phyloP scores from a whole-genome alignment of 2,329 filamentous ascomycete genomes.

The Magnaporthiopsis rhizophila region DNA sequence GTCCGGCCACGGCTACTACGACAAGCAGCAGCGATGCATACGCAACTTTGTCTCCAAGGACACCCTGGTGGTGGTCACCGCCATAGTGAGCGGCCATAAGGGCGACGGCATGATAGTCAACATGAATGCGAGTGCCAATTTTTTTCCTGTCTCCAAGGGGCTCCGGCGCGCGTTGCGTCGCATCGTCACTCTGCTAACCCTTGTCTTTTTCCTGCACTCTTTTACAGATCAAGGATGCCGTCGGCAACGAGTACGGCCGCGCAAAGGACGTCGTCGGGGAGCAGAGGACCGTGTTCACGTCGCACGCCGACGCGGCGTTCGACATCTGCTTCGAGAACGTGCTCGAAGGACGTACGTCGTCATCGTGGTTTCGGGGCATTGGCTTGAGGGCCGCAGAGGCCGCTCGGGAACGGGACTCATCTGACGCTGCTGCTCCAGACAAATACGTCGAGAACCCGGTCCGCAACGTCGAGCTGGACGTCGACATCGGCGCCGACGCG shows the following conservation, averaged over 20 bases:
- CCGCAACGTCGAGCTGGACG: conserved; percentile 81
- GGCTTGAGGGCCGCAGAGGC: no score
- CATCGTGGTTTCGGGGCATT: neutral
- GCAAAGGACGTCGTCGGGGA: conserved; percentile 89
- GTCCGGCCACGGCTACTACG: conserved; percentile 40
- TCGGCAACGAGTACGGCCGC: conserved; percentile 91
- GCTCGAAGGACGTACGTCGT: conserved; percentile 58
- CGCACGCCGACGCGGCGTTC: conserved; percentile 83
- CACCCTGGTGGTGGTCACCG: conserved; percentile 91
- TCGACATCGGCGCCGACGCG: conserved; percentile 93
- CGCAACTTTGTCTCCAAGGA: conserved; percentile 91
- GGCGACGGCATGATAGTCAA: conserved; percentile 92
- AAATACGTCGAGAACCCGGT: conserved; percentile 37
- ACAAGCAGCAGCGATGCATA: conserved; percentile 77
- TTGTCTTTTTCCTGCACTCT: neutral
- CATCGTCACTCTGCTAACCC: no score
- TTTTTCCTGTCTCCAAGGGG: neutral
- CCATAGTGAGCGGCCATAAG: conserved; percentile 73
- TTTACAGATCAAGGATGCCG: conserved; percentile 78
- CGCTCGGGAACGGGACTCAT: neutral
- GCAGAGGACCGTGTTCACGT: conserved; percentile 88
- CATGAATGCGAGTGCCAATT: conserved; percentile 63
- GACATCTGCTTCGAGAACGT: conserved; percentile 95
- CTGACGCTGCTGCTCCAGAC: conserved; percentile 9
- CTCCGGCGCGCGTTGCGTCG: no score